Base-by-base conservation (phyloP, 768 basidiomycete species). In the Termitomyces sp. region DNA sequence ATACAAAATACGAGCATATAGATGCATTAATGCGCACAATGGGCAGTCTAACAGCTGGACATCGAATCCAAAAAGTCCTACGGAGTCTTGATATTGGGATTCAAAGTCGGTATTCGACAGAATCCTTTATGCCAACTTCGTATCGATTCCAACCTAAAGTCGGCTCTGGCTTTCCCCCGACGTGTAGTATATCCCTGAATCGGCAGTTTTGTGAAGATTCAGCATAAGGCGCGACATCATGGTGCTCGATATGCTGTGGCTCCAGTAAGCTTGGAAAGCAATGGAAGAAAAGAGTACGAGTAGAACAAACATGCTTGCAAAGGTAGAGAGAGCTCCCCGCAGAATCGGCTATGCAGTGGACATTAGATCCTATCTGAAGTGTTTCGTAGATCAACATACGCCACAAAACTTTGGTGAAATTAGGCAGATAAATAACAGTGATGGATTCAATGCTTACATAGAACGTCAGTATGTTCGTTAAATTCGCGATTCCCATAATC, bases 211-310 rank as follows among this genome's bases (percentile, higher is more conserved):
- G 6, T 54, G 53, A 26, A 60, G 56, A 38, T 60, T 60, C 21
- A 60, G 53, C 49, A 58, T 58, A 12, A 60, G 48, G 23, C 56
- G 60, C 9, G 53, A 57, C 53, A 60, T 58, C 60, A 60, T 60
- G 37, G 52, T 54, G 28, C 10, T 38, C 8, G 60, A 58, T 40
- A 54, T 35, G 3, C 59, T 60, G 42, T 12, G 23, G 5, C 21
- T 17, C 26, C 15, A 23, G 37, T 53, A 10, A 54, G 53, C n/a
- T 44, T 17, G 33, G 15, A 2, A 17, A 35, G 17, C 31, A 21
- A 17, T 15, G 3, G 1, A 44, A 35, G 2, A 35, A 14, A 15
- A 33, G 53, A n/a, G 10, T 11, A 19, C 4, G 43, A 12, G 6
- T n/a, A 19, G 5, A 7, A 54, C 53, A 6, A n/a, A 54, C 53